phyloP scores from a whole-genome alignment of 805 yeast genomes.

The Isabelozyma pseudorhagii region DNA sequence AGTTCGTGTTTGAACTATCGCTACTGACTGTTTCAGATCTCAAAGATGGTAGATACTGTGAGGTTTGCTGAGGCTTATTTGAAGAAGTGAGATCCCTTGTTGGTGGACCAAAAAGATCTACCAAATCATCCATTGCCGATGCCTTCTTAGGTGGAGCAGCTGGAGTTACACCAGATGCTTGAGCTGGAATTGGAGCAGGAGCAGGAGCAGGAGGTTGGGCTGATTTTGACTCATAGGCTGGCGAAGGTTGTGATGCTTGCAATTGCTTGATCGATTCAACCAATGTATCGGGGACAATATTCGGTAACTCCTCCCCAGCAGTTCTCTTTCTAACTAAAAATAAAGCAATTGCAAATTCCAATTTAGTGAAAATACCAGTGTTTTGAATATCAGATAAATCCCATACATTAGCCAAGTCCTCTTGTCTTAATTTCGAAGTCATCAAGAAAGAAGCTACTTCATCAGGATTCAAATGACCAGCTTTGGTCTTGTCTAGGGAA shows the following conservation, averaged over 20 bases:
- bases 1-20: slow-evolving; percentile 24
- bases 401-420: slow-evolving; percentile 86
- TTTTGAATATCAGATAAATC: slow-evolving; percentile 89
- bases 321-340: slow-evolving; percentile 83
- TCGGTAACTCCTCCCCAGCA: slow-evolving; percentile 76
- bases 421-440: slow-evolving; percentile 83
- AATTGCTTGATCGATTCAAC: slow-evolving; percentile 29
- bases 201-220: slow-evolving; percentile 7
- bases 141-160: slow-evolving; percentile 28
- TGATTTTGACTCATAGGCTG: neutral
- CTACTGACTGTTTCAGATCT: slow-evolving; percentile 26
- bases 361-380: slow-evolving; percentile 72
- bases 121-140: slow-evolving; percentile 64
- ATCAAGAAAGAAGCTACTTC: slow-evolving; percentile 87
- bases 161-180: slow-evolving; percentile 1
- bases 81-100: slow-evolving; percentile 12
- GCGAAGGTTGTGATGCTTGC: neutral
- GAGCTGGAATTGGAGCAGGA: slow-evolving; percentile 7
- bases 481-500: slow-evolving; percentile 62
- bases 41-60: slow-evolving; percentile 4
- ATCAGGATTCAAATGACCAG: slow-evolving; percentile 66
- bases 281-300: slow-evolving; percentile 67
- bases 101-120: slow-evolving; percentile 43
- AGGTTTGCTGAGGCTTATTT: slow-evolving; percentile 6
- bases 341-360: slow-evolving; percentile 92